Evolutionary conservation across 305 asterid species (phyloP).

Genomic region (Withania somnifera): DNA sequence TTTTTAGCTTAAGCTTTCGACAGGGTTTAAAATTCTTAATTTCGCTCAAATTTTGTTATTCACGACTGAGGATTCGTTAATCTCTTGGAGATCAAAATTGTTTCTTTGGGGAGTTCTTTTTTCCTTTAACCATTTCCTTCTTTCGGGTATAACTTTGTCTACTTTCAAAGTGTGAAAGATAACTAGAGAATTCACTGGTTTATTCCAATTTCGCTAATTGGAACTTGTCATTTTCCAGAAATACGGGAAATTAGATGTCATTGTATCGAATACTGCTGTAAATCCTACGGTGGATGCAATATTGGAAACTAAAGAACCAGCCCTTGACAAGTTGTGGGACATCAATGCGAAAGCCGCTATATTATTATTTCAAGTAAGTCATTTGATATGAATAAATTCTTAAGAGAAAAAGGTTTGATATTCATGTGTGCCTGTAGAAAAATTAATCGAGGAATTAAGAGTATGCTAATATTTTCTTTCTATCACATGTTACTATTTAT

Average conservation of each 20-base stretch:
- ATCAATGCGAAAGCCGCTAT: constrained; percentile 70
- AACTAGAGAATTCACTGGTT: not conserved
- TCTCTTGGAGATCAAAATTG: no score
- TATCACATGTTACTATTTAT: not conserved
- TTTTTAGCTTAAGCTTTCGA: no score
- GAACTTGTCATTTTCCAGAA: constrained; percentile 29
- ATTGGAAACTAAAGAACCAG: constrained; percentile 58
- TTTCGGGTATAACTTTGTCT: not conserved
- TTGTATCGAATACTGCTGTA: constrained; percentile 90
- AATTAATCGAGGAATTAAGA: no score
- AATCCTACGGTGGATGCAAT: constrained; percentile 61
- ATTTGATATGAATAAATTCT: not conserved
- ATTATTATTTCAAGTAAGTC: constrained; percentile 70
- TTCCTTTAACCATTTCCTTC: not conserved
- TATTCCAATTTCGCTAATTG: not conserved
- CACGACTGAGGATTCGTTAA: no score
- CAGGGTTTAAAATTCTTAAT: not conserved
- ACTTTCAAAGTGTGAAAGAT: not conserved
- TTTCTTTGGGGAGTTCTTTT: not conserved
- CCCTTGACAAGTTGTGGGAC: constrained; percentile 93
- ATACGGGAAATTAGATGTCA: constrained; percentile 68
- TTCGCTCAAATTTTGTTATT: no score
- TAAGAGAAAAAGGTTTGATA: no score
- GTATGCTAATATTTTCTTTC: not conserved
- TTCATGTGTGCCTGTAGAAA: no score